A percentile compares a stretch with the other conserved stretches of the same genome.
Evolutionary conservation across 305 asterid species (phyloP).

Genomic region (Solanum hybrid): DNA sequence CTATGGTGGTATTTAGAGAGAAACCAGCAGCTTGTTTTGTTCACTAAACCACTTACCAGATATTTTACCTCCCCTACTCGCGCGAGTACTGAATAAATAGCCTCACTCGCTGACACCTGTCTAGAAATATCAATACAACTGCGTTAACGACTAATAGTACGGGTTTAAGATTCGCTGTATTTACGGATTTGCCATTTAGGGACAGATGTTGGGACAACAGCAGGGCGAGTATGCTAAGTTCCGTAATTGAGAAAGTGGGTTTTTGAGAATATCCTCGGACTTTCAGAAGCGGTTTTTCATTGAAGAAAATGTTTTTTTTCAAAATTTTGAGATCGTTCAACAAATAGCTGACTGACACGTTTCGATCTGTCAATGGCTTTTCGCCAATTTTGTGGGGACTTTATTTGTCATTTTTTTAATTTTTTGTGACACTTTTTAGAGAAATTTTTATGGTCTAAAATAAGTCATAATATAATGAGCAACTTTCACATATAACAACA

Average conservation of each 20-base stretch:
- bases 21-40: not conserved
- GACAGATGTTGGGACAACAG: not conserved
- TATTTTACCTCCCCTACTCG: not conserved
- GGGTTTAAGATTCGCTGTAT: not conserved
- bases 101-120: slow-evolving; percentile 3
- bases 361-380: not conserved
- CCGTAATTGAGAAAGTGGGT: not conserved
- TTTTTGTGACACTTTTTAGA: too few species aligned
- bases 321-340: not conserved
- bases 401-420: not conserved
- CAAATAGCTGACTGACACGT: not conserved
- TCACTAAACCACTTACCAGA: not conserved
- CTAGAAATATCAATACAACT: not conserved
- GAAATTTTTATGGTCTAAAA: too few species aligned
- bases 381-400: not conserved
- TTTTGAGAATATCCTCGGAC: not conserved
- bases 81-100: not conserved
- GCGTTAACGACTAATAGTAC: not conserved
- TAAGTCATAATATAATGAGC: too few species aligned
- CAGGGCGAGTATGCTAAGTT: not conserved
- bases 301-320: not conserved
- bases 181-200: not conserved
- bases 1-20: not conserved
- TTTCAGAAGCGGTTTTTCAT: not conserved
- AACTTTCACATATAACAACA: too few species aligned